Evolutionary conservation across 2,329 filamentous ascomycete genomes (phyloP), one percentile per base, ranked within the genome.

Genomic region (Epicoccum sorghinum): DNA sequence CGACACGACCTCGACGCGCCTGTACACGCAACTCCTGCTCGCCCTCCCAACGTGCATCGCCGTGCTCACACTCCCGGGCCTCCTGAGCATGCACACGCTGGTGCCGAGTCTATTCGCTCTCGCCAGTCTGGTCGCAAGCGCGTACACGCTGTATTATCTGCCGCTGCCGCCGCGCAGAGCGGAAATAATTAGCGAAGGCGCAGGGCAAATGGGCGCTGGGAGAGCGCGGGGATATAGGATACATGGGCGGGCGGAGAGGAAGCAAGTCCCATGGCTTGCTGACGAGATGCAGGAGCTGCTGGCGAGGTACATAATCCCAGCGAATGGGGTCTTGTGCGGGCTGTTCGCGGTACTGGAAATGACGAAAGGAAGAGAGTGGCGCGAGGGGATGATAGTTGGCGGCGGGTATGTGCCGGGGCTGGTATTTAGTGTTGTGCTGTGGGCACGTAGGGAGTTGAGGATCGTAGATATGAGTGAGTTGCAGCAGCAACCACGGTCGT

Each of bases 401-500:
- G 68, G 70, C 53, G 78, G 66, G 74, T 65, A 77, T 59, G 35
- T 80, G 38, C 77, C 78, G 2, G 73, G 66, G 6, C 56, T 86
- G 2, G 82, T 91, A 1, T 86, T 89, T 64, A 79, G 61, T 0
- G 78, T 89, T 18, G 80, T 86, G 5, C 64, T 91, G 52, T 72
- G 83, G 41, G 84, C 85, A 27, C 86, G 91, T 73, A 75, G 83
- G 46, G 79, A 89, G 66, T 86, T 92, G 82, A 81, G 82, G 3
- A 81, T 85, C 42, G 83, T 92, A 7, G 87, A 92, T 74, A 83
- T 89, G 4, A 86, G 78, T 58, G 88, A 89, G 66, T 73, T 93
- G 63, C 77, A 81, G 43, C 77, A 75, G 43, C 77, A 75, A 48
- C 76, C 90, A 66, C 23, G 44, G 14, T 48, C 43, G 3, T 55